Percentiles rank a stretch among this genome's conserved stretches.
These are phyloP conservation scores for Trichophyton schoenleinii DNA, from an alignment of 2,329 filamentous ascomycete genomes.

Conservation along the genomic window DNA sequence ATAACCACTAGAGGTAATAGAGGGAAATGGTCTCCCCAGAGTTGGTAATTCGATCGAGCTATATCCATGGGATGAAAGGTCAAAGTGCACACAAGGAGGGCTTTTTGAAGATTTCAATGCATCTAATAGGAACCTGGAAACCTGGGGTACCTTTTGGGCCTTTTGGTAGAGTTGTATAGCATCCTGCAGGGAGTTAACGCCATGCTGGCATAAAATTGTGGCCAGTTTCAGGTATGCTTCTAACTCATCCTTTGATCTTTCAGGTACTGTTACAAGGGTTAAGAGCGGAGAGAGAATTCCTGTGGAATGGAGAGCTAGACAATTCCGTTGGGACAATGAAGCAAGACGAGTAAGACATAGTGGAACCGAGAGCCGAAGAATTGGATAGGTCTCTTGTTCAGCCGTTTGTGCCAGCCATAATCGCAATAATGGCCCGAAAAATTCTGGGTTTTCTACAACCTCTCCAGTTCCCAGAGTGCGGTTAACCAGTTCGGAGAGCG, in stretches of 20 bases:
- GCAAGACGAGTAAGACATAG: conserved; percentile 49
- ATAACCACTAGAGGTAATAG: conserved; percentile 65
- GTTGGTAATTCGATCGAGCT: conserved; percentile 80
- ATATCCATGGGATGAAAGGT: conserved; percentile 75
- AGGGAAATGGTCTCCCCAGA: conserved; percentile 76
- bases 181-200: conserved; percentile 69
- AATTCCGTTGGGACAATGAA: conserved; percentile 53
- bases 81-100: conserved; percentile 85
- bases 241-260: conserved; percentile 45
- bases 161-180: conserved; percentile 60
- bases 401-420: conserved; percentile 48
- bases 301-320: conserved; percentile 58
- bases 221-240: conserved; percentile 54
- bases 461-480: conserved; percentile 30
- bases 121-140: conserved; percentile 58
- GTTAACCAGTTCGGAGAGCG: conserved; percentile 19
- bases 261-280: conserved; percentile 47
- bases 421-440: conserved; percentile 27
- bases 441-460: conserved; percentile 31
- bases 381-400: conserved; percentile 34
- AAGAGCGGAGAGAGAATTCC: conserved; percentile 57
- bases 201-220: conserved; percentile 55
- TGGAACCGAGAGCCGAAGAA: conserved; percentile 46
- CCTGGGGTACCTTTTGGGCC: conserved; percentile 39
- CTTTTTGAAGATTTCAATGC: conserved; percentile 62